Conservation (phyloP, 177 flowering plant genomes). For the Vitis hybrid region DNA sequence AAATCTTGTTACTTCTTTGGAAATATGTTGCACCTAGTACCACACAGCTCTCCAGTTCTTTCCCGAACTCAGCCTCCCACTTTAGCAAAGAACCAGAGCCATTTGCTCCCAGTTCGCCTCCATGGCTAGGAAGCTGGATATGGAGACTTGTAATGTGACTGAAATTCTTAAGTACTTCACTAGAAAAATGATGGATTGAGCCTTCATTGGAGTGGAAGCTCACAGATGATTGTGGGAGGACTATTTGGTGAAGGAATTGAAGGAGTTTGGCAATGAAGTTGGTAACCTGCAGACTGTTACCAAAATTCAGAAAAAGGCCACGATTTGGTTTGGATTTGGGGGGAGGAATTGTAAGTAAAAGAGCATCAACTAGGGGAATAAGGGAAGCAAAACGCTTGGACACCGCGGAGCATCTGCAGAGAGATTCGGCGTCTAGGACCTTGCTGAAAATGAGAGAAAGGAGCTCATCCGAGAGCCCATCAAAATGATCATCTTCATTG, state of each 20-base stretch:
- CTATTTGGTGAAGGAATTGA: conserved; percentile 11
- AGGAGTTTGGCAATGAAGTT: conserved; percentile 19
- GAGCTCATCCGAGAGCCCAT: conserved; percentile 47
- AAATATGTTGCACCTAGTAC: conserved; percentile 30
- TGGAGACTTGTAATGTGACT: conserved; percentile 12
- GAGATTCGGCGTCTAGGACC: conserved; percentile 43
- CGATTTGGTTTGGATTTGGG: background rate
- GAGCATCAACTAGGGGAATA: conserved; percentile 35
- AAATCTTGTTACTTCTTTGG: background rate
- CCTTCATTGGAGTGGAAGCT: background rate
- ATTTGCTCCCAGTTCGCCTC: conserved; percentile 9
- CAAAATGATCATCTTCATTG: conserved; percentile 33
- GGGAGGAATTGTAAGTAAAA: conserved; percentile 14
- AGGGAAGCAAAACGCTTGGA: conserved; percentile 45
- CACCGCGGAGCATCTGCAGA: conserved; percentile 46
- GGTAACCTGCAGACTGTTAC: background rate
- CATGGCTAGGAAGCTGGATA: conserved; percentile 30
- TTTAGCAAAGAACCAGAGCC: conserved; percentile 18
- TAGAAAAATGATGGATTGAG: conserved; percentile 1
- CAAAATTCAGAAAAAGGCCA: conserved; percentile 2
- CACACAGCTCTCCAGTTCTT: conserved; percentile 29
- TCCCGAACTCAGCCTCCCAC: conserved; percentile 44
- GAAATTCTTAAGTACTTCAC: conserved; percentile 25
- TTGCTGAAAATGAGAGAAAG: conserved; percentile 48
- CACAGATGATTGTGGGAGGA: background rate